phyloP scores from a whole-genome alignment of 768 basidiomycete species.

The Suillus cothurnatus region DNA sequence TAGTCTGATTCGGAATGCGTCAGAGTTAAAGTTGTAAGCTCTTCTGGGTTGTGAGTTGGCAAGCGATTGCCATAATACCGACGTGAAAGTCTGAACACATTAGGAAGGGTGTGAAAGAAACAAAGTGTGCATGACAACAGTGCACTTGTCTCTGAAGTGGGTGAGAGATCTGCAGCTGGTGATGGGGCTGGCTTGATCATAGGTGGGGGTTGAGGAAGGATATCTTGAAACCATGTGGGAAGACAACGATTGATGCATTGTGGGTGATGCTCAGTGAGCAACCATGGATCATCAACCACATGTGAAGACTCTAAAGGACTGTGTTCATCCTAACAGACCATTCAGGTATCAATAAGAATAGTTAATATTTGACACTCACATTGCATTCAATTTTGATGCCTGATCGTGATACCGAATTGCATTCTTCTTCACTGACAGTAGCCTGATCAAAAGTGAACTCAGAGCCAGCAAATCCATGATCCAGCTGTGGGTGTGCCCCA shows the following conservation, averaged over 20 bases:
- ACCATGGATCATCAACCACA: neutral
- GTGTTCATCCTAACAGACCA: neutral
- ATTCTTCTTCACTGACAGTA: neutral
- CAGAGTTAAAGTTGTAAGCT: no score
- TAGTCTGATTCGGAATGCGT: no score
- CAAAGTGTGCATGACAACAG: neutral
- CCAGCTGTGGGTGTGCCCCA: neutral
- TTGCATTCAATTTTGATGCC: neutral
- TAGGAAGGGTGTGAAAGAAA: constrained; percentile 6
- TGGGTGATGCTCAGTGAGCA: constrained; percentile 1
- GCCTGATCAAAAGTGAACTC: neutral
- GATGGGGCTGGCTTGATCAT: neutral
- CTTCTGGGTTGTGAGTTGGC: no score
- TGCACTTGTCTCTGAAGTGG: neutral
- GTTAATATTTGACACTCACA: neutral
- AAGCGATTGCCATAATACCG: neutral
- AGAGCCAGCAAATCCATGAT: neutral
- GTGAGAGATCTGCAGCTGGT: neutral
- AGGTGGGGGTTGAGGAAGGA: constrained; percentile 11
- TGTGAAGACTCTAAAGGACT: neutral
- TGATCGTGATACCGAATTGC: no score
- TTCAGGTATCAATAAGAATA: neutral
- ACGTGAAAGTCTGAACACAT: constrained; percentile 4
- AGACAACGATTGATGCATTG: constrained; percentile 2
- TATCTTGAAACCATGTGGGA: constrained; percentile 5